These are phyloP conservation scores for Diaporthe eres DNA, from an alignment of 2,329 filamentous ascomycete species.

Conservation along the genomic window DNA sequence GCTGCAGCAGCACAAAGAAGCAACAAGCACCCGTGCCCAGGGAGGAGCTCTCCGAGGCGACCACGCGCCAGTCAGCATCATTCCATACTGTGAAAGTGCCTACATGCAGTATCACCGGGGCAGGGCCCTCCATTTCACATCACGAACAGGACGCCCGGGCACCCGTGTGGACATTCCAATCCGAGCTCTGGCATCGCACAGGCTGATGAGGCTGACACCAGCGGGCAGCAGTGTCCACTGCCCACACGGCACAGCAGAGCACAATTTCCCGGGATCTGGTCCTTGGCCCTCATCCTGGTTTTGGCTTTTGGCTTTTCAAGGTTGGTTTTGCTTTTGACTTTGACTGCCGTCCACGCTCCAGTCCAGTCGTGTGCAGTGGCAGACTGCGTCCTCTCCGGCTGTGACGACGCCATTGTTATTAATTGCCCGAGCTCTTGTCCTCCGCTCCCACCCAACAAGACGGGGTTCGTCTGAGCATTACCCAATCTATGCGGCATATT, in stretches of 20 bases:
- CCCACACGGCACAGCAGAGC: constrained; percentile 8
- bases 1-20: neutral
- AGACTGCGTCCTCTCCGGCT: constrained; percentile 1
- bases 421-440: constrained; percentile 18
- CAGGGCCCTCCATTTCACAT: too few relatives aligned
- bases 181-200: neutral
- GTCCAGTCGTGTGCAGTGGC: neutral
- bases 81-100: too few relatives aligned
- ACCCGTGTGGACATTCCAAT: neutral
- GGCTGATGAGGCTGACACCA: constrained; percentile 17
- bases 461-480: constrained; percentile 29
- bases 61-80: neutral
- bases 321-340: constrained; percentile 30
- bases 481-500: constrained; percentile 4
- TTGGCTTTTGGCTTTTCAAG: constrained; percentile 28
- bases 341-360: constrained; percentile 4
- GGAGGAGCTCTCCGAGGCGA: constrained; percentile 11
- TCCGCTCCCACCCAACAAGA: neutral
- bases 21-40: constrained; percentile 14
- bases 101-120: too few relatives aligned
- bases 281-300: constrained; percentile 2
- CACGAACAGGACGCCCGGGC: neutral
- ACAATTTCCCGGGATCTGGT: constrained; percentile 26
- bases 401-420: neutral
- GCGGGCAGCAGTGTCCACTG: constrained; percentile 7